Evolutionary conservation across 306 rosid genomes (phyloP).

Genomic region (Senna siamea): DNA sequence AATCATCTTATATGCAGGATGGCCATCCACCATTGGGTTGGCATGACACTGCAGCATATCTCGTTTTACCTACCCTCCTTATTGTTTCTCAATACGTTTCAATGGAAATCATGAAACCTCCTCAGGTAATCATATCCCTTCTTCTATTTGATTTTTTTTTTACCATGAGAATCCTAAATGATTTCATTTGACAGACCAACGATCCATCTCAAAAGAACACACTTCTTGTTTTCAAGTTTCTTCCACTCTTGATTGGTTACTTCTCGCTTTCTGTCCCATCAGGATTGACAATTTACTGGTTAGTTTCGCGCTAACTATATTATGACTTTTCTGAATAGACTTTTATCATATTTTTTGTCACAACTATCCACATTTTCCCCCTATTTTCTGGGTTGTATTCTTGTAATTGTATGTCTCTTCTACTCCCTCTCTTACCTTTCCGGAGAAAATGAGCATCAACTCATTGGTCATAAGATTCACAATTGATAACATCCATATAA

Average conservation of each 20-base stretch:
- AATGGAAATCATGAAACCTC: constrained; percentile 98
- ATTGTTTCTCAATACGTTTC: constrained; percentile 78
- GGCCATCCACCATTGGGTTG: constrained; percentile 99
- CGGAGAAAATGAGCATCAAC: not conserved
- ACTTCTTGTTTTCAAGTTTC: constrained; percentile 89
- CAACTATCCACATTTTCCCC: constrained; percentile 8
- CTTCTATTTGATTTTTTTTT: constrained; percentile 26
- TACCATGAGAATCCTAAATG: constrained; percentile 36
- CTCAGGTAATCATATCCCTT: constrained; percentile 62
- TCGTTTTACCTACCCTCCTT: constrained; percentile 88
- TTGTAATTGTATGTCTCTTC: too few relatives aligned
- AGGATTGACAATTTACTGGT: constrained; percentile 96
- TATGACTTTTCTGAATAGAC: constrained; percentile 15
- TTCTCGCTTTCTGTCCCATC: constrained; percentile 97
- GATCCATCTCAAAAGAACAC: constrained; percentile 89
- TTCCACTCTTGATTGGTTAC: constrained; percentile 97
- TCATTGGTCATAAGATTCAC: constrained; percentile 21
- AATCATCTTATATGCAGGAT: constrained; percentile 60
- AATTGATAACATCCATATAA: too few relatives aligned
- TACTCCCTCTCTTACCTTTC: too few relatives aligned
- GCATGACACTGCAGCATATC: constrained; percentile 84
- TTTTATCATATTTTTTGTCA: constrained; percentile 10
- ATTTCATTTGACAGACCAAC: constrained; percentile 70
- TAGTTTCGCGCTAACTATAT: constrained; percentile 50
- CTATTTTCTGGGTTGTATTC: not conserved